These are phyloP conservation scores for Usnea hakonensis DNA, from an alignment of 495 filamentous ascomycete species.

Conservation along the genomic window DNA sequence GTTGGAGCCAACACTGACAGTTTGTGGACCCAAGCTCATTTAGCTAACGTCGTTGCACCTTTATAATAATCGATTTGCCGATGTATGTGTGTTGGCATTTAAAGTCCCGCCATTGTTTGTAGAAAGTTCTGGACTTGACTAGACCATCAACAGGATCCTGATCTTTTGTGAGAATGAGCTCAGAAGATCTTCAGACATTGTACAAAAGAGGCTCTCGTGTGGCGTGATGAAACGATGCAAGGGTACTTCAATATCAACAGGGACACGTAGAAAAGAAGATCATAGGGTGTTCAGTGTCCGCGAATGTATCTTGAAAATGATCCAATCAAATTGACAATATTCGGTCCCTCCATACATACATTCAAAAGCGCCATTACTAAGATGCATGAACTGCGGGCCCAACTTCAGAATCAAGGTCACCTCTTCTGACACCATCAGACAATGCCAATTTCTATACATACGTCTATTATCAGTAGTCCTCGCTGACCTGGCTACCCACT, in stretches of 20 bases:
- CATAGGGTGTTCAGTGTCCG: background rate
- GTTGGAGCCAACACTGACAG: too few relatives aligned
- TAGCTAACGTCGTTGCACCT: too few relatives aligned
- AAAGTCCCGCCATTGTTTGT: background rate
- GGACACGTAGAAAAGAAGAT: background rate
- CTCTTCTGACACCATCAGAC: background rate
- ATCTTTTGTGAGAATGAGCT: background rate
- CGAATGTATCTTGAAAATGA: background rate
- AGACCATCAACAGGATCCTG: background rate
- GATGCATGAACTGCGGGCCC: background rate
- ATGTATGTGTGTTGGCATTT: background rate
- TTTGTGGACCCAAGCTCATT: too few relatives aligned
- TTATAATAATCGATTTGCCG: too few relatives aligned
- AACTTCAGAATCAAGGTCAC: background rate
- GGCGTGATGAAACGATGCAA: background rate
- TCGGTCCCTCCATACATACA: background rate
- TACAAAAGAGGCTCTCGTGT: background rate
- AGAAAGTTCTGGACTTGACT: background rate
- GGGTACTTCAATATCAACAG: background rate
- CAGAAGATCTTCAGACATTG: background rate
- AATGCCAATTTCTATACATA: background rate
- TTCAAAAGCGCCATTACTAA: background rate
- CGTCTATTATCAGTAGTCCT: constrained; percentile 12
- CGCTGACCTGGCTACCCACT: constrained; percentile 65
- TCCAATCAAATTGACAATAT: too few relatives aligned